Conservation (phyloP, 2,329 filamentous ascomycete genomes). For the Pleomassaria siparia region DNA sequence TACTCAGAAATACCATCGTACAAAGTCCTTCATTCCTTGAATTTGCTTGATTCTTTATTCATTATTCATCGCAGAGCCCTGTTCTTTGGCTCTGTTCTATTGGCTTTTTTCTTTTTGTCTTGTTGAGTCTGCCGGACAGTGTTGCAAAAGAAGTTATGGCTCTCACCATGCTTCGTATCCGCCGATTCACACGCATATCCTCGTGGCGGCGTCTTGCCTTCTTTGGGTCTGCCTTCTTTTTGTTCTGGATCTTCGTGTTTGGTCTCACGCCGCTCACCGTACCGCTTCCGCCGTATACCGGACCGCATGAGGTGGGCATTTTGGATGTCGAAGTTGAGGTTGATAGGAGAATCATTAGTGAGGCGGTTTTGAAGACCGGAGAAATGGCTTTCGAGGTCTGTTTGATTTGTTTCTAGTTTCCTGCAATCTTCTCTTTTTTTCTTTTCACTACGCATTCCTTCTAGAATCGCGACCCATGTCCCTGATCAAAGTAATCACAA, state of each 20-base stretch:
- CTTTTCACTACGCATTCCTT: not conserved
- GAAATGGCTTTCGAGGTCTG: slow-evolving; percentile 43
- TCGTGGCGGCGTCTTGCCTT: slow-evolving; percentile 28
- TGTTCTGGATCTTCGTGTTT: slow-evolving; percentile 41
- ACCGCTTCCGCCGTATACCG: slow-evolving; percentile 46
- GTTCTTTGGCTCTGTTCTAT: too few relatives aligned
- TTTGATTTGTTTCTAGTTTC: not conserved
- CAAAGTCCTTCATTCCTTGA: too few relatives aligned
- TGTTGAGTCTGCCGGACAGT: too few relatives aligned
- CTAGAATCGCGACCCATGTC: too few relatives aligned
- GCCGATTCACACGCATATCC: slow-evolving; percentile 16
- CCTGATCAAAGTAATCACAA: too few relatives aligned
- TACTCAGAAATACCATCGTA: too few relatives aligned
- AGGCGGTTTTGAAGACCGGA: slow-evolving; percentile 42
- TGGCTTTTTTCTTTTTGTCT: too few relatives aligned
- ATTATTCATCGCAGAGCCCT: too few relatives aligned
- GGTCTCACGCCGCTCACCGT: slow-evolving; percentile 46
- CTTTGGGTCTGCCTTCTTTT: slow-evolving; percentile 27
- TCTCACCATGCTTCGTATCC: slow-evolving; percentile 19
- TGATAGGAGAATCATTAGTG: slow-evolving; percentile 34
- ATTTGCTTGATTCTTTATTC: too few relatives aligned
- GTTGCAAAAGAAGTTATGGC: too few relatives aligned
- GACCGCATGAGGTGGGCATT: slow-evolving; percentile 46
- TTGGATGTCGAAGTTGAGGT: slow-evolving; percentile 48
- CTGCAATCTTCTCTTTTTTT: too few relatives aligned